Conservation (phyloP, 2,329 filamentous ascomycete species). For the Ascosphaera pollenicola region DNA sequence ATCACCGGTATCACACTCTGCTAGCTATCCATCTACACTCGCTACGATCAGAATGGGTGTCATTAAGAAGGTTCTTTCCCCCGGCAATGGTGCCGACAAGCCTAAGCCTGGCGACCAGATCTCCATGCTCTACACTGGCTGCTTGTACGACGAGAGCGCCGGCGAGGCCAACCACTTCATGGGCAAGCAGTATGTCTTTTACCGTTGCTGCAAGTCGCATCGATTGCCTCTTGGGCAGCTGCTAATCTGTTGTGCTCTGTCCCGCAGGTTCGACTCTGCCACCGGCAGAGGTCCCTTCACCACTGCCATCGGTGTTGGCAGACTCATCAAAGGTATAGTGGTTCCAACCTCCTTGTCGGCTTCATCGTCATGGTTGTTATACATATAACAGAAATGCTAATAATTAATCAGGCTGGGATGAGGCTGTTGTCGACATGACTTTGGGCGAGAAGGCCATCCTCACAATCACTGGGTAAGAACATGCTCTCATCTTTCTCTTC, state of each 20-base stretch:
- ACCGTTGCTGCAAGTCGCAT: not conserved
- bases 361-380: not conserved
- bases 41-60: conserved; percentile 42
- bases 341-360: not conserved
- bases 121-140: conserved; percentile 81
- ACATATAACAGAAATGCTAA: not conserved
- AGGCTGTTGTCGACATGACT: conserved; percentile 69
- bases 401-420: conserved; percentile 45
- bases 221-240: not conserved
- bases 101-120: conserved; percentile 50
- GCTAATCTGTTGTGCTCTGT: not conserved
- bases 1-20: too few relatives aligned
- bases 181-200: conserved; percentile 43
- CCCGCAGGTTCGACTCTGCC: conserved; percentile 66
- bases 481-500: not conserved
- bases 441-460: conserved; percentile 77
- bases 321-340: conserved; percentile 60
- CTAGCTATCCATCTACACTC: not conserved
- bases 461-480: conserved; percentile 50
- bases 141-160: conserved; percentile 44
- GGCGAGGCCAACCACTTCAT: conserved; percentile 34
- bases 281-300: conserved; percentile 49
- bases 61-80: conserved; percentile 38
- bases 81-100: conserved; percentile 38
- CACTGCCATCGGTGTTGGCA: conserved; percentile 56